Evolutionary conservation across 2,329 filamentous ascomycete species (phyloP), one percentile per base, ranked within the genome.

Genomic region (Xylariaceae sp.): DNA sequence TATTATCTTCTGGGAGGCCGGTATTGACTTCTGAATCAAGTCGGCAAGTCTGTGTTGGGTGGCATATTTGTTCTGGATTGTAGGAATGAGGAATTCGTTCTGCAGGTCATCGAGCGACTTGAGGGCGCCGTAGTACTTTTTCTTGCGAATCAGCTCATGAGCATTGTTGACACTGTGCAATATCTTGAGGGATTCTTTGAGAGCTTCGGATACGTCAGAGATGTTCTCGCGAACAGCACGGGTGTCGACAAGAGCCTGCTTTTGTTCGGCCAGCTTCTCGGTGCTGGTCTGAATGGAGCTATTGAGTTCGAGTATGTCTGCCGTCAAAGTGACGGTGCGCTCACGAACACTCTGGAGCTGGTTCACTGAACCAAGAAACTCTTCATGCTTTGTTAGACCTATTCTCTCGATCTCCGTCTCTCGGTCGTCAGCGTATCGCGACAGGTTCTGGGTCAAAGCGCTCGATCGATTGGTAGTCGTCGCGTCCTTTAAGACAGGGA

Each of bases 271-370:
- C 27, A 98, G 75, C 65, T 90, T 91, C 71, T 97, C 90, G 0
- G 93, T 97, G 63, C 91, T 97, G 37, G 85, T 78, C 68, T 97
- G 92, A 44, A 98, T 97, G 6, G 90, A 94, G 65, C 95, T 86
- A 61, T 95, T 97, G 46, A 98, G 76, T 56, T 88, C 82, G 52
- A 98, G 73, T 47, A 98, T 97, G 65, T 98, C 92, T 32, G 85
- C 80, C 2, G 92, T 97, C 60, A 98, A 73, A 37, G 80, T 77
- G 33, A 95, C 89, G 1, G 92, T 97, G 33, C 89, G 90, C 66
- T 96, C 88, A 43, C 92, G 85, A 41, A 97, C 90, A 48, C 82
- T 80, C 57, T 97, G 86, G n/a, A 98, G 79, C 62, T 94, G 89
- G 60, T 93, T 94, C 55, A 98, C 90, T 0, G 92, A 96, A 54